Percentiles rank a stretch among this genome's conserved stretches.
These are phyloP conservation scores for Closterium sp. DNA, from an alignment of 139 green algal genomes.

Conservation along the genomic window DNA sequence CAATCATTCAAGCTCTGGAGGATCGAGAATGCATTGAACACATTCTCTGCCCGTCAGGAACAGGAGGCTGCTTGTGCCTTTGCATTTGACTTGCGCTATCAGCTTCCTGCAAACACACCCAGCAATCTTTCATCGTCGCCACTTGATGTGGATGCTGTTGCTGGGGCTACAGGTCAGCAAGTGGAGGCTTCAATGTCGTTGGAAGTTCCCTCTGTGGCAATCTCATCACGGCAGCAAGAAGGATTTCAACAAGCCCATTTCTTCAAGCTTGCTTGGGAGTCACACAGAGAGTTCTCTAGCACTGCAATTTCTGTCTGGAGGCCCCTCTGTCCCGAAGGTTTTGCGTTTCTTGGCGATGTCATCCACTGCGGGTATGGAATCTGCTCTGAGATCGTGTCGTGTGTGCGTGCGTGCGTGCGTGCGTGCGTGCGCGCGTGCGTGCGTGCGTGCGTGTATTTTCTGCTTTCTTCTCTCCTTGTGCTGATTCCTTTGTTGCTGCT, in stretches of 20 bases:
- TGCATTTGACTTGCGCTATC: background rate
- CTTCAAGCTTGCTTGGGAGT: background rate
- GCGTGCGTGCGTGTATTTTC: too few relatives aligned
- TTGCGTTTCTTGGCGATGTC: background rate
- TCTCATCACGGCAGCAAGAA: background rate
- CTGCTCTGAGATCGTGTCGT: too few relatives aligned
- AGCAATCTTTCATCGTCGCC: background rate
- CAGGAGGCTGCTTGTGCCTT: background rate
- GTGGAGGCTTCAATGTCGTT: background rate
- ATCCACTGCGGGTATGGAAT: background rate
- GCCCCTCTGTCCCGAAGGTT: background rate
- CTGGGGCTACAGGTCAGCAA: background rate
- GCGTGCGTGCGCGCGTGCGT: too few relatives aligned
- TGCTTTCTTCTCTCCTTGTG: background rate
- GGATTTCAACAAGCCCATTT: background rate
- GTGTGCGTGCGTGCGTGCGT: too few relatives aligned
- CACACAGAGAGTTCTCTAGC: background rate
- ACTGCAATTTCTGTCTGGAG: background rate
- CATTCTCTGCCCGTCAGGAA: background rate
- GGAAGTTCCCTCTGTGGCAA: background rate
- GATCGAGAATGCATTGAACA: background rate
- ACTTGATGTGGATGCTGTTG: background rate
- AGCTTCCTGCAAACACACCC: background rate
- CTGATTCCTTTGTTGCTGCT: background rate
- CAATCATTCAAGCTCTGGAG: background rate